A percentile compares a stretch with the other conserved stretches of the same genome.
Conservation (phyloP, 2,329 filamentous ascomycete species). For the Exophiala bonariae region DNA sequence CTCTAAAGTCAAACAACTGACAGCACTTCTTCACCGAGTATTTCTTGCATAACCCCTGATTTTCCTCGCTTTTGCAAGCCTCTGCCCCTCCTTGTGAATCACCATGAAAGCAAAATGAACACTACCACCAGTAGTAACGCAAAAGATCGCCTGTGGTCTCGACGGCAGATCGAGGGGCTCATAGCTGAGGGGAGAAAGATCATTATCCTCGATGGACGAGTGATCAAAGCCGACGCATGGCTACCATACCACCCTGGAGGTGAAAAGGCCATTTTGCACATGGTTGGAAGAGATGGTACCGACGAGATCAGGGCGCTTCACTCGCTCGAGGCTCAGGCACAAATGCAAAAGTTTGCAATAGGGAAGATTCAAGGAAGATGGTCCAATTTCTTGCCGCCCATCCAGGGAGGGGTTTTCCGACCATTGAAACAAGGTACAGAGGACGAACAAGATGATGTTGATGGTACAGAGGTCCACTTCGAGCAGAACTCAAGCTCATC, state of each 20-base stretch:
- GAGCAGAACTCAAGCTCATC: slow-evolving; percentile 23
- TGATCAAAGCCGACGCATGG: slow-evolving; percentile 88
- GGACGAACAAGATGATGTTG: slow-evolving; percentile 37
- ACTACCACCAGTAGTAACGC: slow-evolving; percentile 18
- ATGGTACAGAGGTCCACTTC: slow-evolving; percentile 30
- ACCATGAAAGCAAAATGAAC: too few species aligned
- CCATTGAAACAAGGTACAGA: slow-evolving; percentile 30
- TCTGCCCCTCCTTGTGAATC: too few species aligned
- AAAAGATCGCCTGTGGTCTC: slow-evolving; percentile 55
- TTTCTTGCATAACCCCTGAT: too few species aligned
- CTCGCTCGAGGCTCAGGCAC: slow-evolving; percentile 70
- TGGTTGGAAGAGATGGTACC: slow-evolving; percentile 91
- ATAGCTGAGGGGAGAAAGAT: slow-evolving; percentile 81
- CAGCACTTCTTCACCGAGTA: too few species aligned
- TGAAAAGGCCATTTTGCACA: slow-evolving; percentile 85
- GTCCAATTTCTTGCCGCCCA: slow-evolving; percentile 86
- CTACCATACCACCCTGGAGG: slow-evolving; percentile 88
- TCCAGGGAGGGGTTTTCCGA: slow-evolving; percentile 81
- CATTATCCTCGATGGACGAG: slow-evolving; percentile 76
- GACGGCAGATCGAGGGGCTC: slow-evolving; percentile 71
- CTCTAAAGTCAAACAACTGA: too few species aligned
- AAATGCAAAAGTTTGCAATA: slow-evolving; percentile 81
- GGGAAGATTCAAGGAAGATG: slow-evolving; percentile 78
- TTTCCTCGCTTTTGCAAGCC: too few species aligned
- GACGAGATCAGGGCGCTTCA: slow-evolving; percentile 91